Base-by-base conservation (phyloP, 768 basidiomycete species). In the Pisolithus sp. region DNA sequence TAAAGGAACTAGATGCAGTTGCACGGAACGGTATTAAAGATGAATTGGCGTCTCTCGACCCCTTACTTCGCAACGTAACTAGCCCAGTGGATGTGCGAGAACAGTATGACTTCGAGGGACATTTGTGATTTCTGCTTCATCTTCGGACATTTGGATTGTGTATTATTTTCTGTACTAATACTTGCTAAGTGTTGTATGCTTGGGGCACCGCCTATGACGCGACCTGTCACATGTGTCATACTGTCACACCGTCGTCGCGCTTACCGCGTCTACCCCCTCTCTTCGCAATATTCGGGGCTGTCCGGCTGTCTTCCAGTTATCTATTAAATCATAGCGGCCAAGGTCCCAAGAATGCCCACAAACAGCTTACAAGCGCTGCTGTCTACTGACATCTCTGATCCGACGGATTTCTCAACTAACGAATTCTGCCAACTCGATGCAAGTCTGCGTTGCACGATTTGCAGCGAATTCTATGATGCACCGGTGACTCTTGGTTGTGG, bases 1-100 rank as follows among this genome's bases (percentile, higher is more conserved):
- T 92, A 52, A 93, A 92, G 66, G 92, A 94, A 57, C 78, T 95
- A 21, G 92, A 94, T 68, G 74, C 78, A 38, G 81, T 89, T 44
- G 90, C 91, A 45, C 76, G 90, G 53, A 83, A 82, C 46, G 80
- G 81, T 13, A 93, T 93, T 65, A 85, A 79, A 66, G 86, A 89
- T 51, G 90, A 93, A 67, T 72, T 93, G 36, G 82, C 85, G 17
- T 86, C 87, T 23, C 75, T 93, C 42, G 88, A 90, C 67, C 89
- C 89, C 24, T 63, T 90, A 31, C 72, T 92, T 49, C 74, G 84
- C 40, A 87, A 85, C 57, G 73, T 81, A 42, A 67, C 67, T 2
- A 62, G 57, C 18, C 57, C 68, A 15, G 74, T 73, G 43, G 71
- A 71, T 40, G 55, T 54, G 30, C 62, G 66, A 51, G 75, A 74